phyloP scores from a whole-genome alignment of 352 stramenopile species.

The Globisporangium viniferum region DNA sequence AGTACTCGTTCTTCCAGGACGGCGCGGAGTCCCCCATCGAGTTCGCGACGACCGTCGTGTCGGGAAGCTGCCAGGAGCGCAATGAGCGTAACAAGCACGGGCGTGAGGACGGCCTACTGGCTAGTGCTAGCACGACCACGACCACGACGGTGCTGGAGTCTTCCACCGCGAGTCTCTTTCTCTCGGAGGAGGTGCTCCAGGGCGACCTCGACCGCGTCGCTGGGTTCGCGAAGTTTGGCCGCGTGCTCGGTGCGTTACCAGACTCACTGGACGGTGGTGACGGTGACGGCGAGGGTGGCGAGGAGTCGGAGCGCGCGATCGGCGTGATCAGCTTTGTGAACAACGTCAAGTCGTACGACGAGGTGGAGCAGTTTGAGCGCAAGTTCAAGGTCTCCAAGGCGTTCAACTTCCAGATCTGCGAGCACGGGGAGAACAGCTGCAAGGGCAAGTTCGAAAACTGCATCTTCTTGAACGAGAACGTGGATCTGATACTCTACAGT shows the following conservation, averaged over 20 bases:
- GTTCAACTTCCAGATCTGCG: slow-evolving; percentile 23
- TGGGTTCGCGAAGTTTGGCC: slow-evolving; percentile 9
- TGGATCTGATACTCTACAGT: slow-evolving; percentile 62
- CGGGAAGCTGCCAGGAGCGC: slow-evolving; percentile 33
- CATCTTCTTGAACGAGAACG: slow-evolving; percentile 30
- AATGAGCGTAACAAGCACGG: slow-evolving; percentile 22
- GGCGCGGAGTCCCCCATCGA: slow-evolving; percentile 4
- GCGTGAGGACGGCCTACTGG: slow-evolving; percentile 1
- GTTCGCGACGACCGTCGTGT: slow-evolving; percentile 21
- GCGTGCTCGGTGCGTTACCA: slow-evolving; percentile 9
- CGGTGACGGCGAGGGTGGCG: not conserved
- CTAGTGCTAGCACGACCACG: not conserved
- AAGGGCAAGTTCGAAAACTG: slow-evolving; percentile 31
- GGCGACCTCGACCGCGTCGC: slow-evolving; percentile 12
- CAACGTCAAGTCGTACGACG: slow-evolving; percentile 14
- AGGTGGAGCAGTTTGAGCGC: slow-evolving; percentile 20
- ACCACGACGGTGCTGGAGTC: not conserved
- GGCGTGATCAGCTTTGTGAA: slow-evolving; percentile 22
- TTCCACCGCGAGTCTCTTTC: not conserved
- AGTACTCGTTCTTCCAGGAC: slow-evolving; percentile 15
- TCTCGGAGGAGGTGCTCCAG: not conserved
- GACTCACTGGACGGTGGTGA: not conserved
- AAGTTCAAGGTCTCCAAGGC: slow-evolving; percentile 12
- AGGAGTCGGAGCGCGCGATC: slow-evolving; percentile 3
- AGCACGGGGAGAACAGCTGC: slow-evolving; percentile 13